phyloP scores from a whole-genome alignment of 768 basidiomycete genomes.

The Phylloporus sp. region DNA sequence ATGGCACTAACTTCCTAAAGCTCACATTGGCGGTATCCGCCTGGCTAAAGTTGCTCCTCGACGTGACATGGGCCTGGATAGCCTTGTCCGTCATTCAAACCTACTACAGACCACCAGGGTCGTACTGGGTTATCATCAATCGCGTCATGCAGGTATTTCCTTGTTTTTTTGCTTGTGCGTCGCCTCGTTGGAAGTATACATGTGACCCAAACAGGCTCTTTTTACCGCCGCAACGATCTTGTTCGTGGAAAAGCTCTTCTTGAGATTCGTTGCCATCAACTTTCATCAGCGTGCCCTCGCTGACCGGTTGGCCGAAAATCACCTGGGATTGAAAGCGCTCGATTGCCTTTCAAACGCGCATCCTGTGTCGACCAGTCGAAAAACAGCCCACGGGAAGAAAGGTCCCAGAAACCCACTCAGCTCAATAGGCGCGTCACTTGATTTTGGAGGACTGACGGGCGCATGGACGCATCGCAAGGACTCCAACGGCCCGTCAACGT shows the following conservation, averaged over 20 bases:
- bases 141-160: slow-evolving; percentile 59
- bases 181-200: slow-evolving; percentile 3
- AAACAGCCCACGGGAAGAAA: slow-evolving; percentile 40
- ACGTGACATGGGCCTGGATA: slow-evolving; percentile 71
- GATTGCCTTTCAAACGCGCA: slow-evolving; percentile 69
- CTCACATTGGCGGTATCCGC: slow-evolving; percentile 61
- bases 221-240: slow-evolving; percentile 42
- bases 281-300: slow-evolving; percentile 75
- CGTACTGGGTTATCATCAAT: slow-evolving; percentile 66
- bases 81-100: slow-evolving; percentile 57
- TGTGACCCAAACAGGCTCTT: slow-evolving; percentile 33
- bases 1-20: slow-evolving; percentile 33
- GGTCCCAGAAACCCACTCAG: slow-evolving; percentile 40
- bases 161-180: not conserved
- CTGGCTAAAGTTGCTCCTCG: slow-evolving; percentile 68
- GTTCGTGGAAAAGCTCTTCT: slow-evolving; percentile 53
- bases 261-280: slow-evolving; percentile 74
- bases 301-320: slow-evolving; percentile 68
- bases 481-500: slow-evolving; percentile 1
- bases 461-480: slow-evolving; percentile 17
- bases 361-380: slow-evolving; percentile 33
- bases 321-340: slow-evolving; percentile 61
- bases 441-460: slow-evolving; percentile 22
- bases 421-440: slow-evolving; percentile 36
- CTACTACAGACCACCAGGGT: slow-evolving; percentile 53